phyloP scores from a whole-genome alignment of 371 early-diverging fungal species.

The Funneliformis caledonium region DNA sequence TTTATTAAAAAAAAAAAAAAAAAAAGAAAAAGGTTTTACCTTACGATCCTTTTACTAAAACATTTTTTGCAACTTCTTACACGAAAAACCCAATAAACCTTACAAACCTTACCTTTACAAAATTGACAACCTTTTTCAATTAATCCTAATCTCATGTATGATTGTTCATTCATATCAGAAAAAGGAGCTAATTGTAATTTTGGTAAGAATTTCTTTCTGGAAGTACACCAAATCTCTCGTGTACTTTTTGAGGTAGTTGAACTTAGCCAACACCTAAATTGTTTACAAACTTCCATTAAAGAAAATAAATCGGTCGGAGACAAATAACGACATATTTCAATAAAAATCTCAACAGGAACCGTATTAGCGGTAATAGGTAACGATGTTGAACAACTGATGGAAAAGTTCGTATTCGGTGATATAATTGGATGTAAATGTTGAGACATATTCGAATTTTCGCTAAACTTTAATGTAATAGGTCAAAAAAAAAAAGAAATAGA shows the following conservation, averaged over 20 bases:
- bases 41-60: not conserved
- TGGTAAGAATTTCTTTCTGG: constrained; percentile 24
- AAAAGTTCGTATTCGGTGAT: too few species aligned
- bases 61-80: constrained; percentile 22
- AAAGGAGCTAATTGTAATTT: not conserved
- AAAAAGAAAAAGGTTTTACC: not conserved
- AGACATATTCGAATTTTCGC: too few species aligned
- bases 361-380: not conserved
- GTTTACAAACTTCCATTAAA: not conserved
- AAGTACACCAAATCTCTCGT: constrained; percentile 20
- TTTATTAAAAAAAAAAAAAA: too few species aligned
- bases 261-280: not conserved
- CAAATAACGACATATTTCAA: constrained; percentile 17
- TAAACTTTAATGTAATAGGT: too few species aligned
- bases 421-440: too few species aligned
- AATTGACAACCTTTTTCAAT: constrained; percentile 23
- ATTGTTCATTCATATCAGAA: constrained; percentile 1
- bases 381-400: too few species aligned
- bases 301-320: not conserved
- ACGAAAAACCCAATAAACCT: constrained; percentile 13
- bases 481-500: too few species aligned
- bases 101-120: constrained; percentile 10
- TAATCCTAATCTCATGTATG: constrained; percentile 11
- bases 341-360: constrained; percentile 29
- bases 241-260: constrained; percentile 8